These are phyloP conservation scores for Magnusiomyces paraingens DNA, from an alignment of 1,139 yeast species.

Conservation along the genomic window DNA sequence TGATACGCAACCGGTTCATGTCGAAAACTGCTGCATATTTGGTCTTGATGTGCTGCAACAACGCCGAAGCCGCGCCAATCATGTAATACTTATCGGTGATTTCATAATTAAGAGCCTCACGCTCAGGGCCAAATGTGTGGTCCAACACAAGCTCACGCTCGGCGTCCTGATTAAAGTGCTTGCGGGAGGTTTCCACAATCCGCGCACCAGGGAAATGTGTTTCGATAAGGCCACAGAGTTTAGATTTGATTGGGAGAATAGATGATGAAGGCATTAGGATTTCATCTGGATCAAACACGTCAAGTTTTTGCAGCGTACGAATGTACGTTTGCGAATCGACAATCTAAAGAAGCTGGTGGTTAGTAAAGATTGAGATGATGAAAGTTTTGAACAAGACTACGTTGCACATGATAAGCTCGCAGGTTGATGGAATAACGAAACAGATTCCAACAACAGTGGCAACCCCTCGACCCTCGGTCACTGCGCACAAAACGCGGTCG, in stretches of 20 bases:
- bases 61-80: slow-evolving; percentile 36
- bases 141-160: slow-evolving; percentile 8
- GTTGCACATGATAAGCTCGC: slow-evolving; percentile 27
- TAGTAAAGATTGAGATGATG: no score
- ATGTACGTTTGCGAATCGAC: slow-evolving; percentile 43
- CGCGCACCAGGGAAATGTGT: slow-evolving; percentile 31
- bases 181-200: slow-evolving; percentile 26
- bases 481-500: slow-evolving; percentile 28
- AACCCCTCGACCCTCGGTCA: slow-evolving; percentile 33
- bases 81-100: slow-evolving; percentile 26
- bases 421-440: slow-evolving; percentile 34
- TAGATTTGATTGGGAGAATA: slow-evolving; percentile 25
- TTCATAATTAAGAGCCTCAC: slow-evolving; percentile 19
- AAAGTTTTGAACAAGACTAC: slow-evolving; percentile 25
- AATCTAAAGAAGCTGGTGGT: slow-evolving; percentile 22
- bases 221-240: slow-evolving; percentile 35
- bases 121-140: slow-evolving; percentile 21
- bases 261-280: slow-evolving; percentile 34
- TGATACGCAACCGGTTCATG: slow-evolving; percentile 33
- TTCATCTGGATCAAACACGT: slow-evolving; percentile 36
- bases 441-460: slow-evolving; percentile 37
- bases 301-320: slow-evolving; percentile 40
- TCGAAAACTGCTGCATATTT: slow-evolving; percentile 20
- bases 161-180: slow-evolving; percentile 12
- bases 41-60: slow-evolving; percentile 26